Evolutionary conservation across 129 eudicot genomes (phyloP).

Genomic region (Artemisia tridentata): DNA sequence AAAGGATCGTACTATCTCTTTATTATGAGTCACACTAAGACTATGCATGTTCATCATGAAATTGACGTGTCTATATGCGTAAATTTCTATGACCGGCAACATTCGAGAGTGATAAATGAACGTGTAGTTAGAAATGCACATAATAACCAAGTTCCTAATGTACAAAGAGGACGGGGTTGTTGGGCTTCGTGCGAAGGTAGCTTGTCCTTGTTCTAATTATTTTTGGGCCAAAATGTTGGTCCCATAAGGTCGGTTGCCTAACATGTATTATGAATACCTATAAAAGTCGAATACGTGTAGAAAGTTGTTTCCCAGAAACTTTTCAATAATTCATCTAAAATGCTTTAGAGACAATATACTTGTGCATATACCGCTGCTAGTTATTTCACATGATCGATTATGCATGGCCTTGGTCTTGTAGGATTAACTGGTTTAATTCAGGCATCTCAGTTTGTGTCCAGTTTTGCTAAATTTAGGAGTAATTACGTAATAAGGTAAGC

Average conservation of each 20-base stretch:
- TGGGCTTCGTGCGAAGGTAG: not conserved
- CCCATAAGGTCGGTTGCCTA: too few species aligned
- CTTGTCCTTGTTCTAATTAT: not conserved
- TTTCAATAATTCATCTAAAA: not conserved
- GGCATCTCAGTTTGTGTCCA: too few species aligned
- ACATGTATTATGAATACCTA: not conserved
- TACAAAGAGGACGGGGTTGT: not conserved
- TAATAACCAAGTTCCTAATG: not conserved
- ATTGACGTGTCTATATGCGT: not conserved
- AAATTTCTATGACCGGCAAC: not conserved
- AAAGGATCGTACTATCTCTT: not conserved
- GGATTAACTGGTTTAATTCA: too few species aligned
- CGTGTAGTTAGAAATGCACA: not conserved
- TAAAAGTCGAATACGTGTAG: not conserved
- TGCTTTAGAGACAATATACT: not conserved
- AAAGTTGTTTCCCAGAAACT: not conserved
- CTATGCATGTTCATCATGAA: not conserved
- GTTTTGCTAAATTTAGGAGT: too few species aligned
- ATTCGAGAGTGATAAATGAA: not conserved
- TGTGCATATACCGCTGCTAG: too few species aligned
- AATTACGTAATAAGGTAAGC: too few species aligned
- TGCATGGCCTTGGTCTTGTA: too few species aligned
- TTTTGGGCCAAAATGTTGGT: not conserved
- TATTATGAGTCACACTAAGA: not conserved
- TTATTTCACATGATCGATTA: too few species aligned